Evolutionary conservation across 2,329 filamentous ascomycete genomes (phyloP).

Genomic region (Venturia carpophila): DNA sequence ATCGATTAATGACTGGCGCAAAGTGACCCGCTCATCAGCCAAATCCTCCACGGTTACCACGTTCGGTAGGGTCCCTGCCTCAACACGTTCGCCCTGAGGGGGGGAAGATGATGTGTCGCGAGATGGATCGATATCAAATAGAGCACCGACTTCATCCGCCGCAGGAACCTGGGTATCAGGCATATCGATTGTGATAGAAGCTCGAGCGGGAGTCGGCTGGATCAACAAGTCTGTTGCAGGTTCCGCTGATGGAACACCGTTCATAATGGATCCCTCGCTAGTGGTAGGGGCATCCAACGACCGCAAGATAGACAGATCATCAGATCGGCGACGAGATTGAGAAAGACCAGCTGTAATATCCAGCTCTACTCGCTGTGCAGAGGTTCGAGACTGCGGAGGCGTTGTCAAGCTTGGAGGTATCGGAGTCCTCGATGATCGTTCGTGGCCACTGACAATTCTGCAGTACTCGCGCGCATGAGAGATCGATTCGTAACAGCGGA

Average conservation of each 20-base stretch:
- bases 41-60: slow-evolving; percentile 66
- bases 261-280: neutral
- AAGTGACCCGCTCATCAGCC: slow-evolving; percentile 62
- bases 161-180: neutral
- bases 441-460: neutral
- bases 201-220: neutral
- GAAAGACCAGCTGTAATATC: neutral
- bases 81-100: slow-evolving; percentile 7
- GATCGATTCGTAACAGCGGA: slow-evolving; percentile 63
- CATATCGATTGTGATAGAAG: neutral
- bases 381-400: neutral
- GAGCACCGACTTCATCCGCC: neutral
- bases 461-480: slow-evolving; percentile 63
- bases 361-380: neutral
- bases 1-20: slow-evolving; percentile 75
- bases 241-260: neutral
- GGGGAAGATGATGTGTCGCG: slow-evolving; percentile 8
- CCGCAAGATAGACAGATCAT: neutral
- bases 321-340: slow-evolving; percentile 1
- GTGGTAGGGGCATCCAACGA: neutral
- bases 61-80: slow-evolving; percentile 29
- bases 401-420: neutral
- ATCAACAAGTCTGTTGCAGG: neutral
- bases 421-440: slow-evolving; percentile 2
- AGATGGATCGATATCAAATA: slow-evolving; percentile 5